Base-by-base conservation (phyloP, 352 stramenopile species). In the Phytophthora fragariaefolia region DNA sequence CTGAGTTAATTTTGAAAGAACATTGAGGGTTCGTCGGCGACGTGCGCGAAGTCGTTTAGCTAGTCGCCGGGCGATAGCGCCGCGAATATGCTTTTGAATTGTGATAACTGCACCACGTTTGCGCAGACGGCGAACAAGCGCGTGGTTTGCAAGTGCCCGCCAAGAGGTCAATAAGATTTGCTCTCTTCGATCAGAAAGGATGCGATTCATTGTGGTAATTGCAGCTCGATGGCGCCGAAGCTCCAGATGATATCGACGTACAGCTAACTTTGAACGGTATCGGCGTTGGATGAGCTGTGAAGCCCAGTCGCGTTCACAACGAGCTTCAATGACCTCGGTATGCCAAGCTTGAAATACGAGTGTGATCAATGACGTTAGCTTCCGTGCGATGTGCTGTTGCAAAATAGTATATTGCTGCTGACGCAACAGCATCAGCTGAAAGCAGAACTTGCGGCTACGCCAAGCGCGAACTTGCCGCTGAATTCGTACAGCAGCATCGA, bases 21-120 rank as follows among this genome's bases (percentile, higher is more conserved):
- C 63, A 12, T 66, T 66, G 28, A 79, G 66, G 8, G 85, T 59
- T 26, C 79, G 79, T 27, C 67, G 71, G 7, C 73, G 68, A 36
- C 71, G 76, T 17, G 60, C 64, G 17, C 77, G 79, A 36, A 81
- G 47, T 27, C 63, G 70, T n/a, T 80, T 79, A 3, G 71, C 74
- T 18, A 58, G 27, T 34, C 60, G 64, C 4, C 83, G 59, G 18
- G 68, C 78, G 10, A 85, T 62, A n/a, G 87, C 64, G 6, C 81
- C 83, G 23, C 81, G 69, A 4, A 67, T 58, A 30, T 79, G 74
- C 18, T 74, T 80, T 28, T 92, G 83, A 61, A 90, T 88, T 1
- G 55, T 54, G 10, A 79, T 55, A n/a, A 78, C 83, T 50, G 67
- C 82, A 10, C 51, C 66, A 24, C 71, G 60, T 45, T 90, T 92